Percentiles rank a stretch among this genome's conserved stretches.
Conservation (phyloP, 139 green algal species). For the Ettlia oleoabundans region DNA sequence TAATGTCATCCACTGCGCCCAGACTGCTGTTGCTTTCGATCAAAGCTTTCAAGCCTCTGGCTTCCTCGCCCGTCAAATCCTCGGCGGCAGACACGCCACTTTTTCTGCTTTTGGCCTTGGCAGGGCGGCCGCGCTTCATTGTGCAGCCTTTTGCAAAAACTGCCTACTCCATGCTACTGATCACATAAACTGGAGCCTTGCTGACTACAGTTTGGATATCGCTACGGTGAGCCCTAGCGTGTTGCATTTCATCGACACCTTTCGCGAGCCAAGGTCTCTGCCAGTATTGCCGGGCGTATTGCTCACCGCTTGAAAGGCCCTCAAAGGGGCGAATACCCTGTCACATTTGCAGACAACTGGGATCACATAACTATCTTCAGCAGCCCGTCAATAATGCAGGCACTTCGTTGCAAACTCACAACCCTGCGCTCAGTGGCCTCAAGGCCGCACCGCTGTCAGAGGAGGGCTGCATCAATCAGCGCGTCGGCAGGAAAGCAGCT, state of each 20-base stretch:
- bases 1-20: background rate
- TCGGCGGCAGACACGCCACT: no score
- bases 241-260: no score
- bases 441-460: background rate
- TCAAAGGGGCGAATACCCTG: no score
- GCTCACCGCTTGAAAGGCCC: no score
- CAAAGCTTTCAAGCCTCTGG: conserved; percentile 1
- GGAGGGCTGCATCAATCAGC: background rate
- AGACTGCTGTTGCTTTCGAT: conserved; percentile 19
- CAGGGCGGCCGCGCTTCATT: conserved; percentile 1
- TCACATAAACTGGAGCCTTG: no score
- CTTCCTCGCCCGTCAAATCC: conserved; percentile 11
- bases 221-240: no score
- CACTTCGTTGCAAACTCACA: background rate
- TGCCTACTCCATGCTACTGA: background rate
- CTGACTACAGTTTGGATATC: no score
- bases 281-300: no score
- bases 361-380: no score
- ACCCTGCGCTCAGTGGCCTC: background rate
- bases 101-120: conserved; percentile 4
- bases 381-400: background rate
- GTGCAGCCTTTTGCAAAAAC: background rate
- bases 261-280: no score
- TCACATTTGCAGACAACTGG: no score
- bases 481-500: background rate